A percentile compares a stretch with the other conserved stretches of the same genome.
Conservation (phyloP, 2,329 filamentous ascomycete species). For the Nothophoma quercina region DNA sequence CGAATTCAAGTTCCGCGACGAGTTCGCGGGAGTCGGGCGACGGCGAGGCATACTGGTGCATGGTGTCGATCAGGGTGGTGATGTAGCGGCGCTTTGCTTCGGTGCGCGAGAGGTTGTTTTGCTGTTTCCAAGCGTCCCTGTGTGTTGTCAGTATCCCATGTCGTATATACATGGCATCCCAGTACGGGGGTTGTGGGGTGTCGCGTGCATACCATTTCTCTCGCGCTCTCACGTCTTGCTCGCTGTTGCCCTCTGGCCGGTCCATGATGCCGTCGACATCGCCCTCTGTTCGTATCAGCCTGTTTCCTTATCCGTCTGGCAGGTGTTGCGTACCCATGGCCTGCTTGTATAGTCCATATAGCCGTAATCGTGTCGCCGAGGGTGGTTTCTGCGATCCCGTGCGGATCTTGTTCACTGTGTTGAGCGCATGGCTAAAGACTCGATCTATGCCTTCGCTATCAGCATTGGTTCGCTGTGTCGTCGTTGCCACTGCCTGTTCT, state of each 20-base stretch:
- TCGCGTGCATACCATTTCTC: constrained; percentile 69
- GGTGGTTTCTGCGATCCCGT: constrained; percentile 91
- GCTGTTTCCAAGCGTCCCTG: constrained; percentile 92
- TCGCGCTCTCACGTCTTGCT: constrained; percentile 62
- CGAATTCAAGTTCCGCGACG: constrained; percentile 94
- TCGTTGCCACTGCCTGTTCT: background rate
- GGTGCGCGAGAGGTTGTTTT: constrained; percentile 82
- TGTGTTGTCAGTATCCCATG: constrained; percentile 10
- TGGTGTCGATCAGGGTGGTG: constrained; percentile 91
- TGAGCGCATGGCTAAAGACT: constrained; percentile 98
- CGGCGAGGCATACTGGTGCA: constrained; percentile 90
- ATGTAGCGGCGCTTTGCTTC: constrained; percentile 96
- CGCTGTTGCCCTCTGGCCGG: constrained; percentile 66
- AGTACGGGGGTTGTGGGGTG: background rate
- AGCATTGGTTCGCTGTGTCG: constrained; percentile 5
- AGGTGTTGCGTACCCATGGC: constrained; percentile 72
- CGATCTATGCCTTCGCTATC: constrained; percentile 68
- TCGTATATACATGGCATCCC: constrained; percentile 7
- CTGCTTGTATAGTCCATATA: constrained; percentile 99
- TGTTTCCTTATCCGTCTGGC: background rate
- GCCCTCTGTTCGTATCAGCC: constrained; percentile 67
- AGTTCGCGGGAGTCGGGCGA: constrained; percentile 87
- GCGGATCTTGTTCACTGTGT: constrained; percentile 97
- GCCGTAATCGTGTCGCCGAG: constrained; percentile 80
- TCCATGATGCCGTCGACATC: constrained; percentile 95